Evolutionary conservation across 768 basidiomycete species (phyloP).

Genomic region (Zangia roseola): DNA sequence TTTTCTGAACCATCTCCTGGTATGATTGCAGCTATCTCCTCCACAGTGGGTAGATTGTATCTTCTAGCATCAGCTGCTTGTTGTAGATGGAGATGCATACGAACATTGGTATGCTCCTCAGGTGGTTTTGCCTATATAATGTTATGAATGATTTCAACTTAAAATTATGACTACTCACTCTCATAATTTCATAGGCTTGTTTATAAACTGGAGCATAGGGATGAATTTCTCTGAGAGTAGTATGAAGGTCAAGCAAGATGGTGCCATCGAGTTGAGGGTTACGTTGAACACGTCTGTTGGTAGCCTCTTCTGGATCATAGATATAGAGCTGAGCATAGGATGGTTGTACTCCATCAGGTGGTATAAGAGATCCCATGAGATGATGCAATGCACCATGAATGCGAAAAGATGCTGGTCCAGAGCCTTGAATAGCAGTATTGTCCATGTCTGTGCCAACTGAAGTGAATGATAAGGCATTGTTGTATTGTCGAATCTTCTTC

Average conservation of each 20-base stretch:
- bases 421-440: not conserved
- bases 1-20: constrained; percentile 29
- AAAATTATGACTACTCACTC: no score
- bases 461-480: not conserved
- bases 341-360: constrained; percentile 13
- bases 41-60: constrained; percentile 45
- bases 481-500: not conserved
- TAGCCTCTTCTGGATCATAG: constrained; percentile 37
- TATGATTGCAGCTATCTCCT: constrained; percentile 44
- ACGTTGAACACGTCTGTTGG: constrained; percentile 18
- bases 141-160: not conserved
- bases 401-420: not conserved
- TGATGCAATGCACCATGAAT: not conserved
- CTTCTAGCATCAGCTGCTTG: constrained; percentile 27
- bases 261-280: constrained; percentile 24
- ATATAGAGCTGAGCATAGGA: constrained; percentile 43
- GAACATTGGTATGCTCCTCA: constrained; percentile 13
- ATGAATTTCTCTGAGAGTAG: constrained; percentile 17
- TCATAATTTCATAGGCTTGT: constrained; percentile 34
- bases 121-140: constrained; percentile 9
- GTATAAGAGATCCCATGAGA: not conserved
- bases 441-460: not conserved
- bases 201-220: constrained; percentile 31
- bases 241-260: constrained; percentile 27
- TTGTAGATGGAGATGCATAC: constrained; percentile 5